phyloP scores from a whole-genome alignment of 2,329 filamentous ascomycete genomes.

The Rutstroemia sydowiana region DNA sequence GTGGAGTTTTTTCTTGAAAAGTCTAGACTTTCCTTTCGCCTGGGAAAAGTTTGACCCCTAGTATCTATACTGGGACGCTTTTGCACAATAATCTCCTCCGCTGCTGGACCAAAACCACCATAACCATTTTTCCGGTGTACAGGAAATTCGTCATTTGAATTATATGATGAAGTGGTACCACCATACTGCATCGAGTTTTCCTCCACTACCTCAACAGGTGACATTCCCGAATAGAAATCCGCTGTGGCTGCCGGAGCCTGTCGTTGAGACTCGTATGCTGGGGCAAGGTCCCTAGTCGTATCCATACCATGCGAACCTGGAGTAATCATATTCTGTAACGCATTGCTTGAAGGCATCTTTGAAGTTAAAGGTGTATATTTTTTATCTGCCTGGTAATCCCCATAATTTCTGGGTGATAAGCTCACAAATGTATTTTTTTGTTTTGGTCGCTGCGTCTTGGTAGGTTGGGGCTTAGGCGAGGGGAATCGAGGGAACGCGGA shows the following conservation, averaged over 20 bases:
- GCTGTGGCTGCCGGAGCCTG: slow-evolving; percentile 17
- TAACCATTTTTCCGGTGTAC: slow-evolving; percentile 44
- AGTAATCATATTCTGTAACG: slow-evolving; percentile 54
- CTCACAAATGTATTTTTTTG: slow-evolving; percentile 12
- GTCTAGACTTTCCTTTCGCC: slow-evolving; percentile 17
- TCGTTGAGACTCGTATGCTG: slow-evolving; percentile 26
- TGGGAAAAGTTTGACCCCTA: slow-evolving; percentile 29
- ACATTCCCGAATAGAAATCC: slow-evolving; percentile 10
- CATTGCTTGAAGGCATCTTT: slow-evolving; percentile 33
- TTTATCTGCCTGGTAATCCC: slow-evolving; percentile 32
- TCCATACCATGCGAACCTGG: slow-evolving; percentile 57
- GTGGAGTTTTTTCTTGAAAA: not conserved
- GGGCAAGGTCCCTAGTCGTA: slow-evolving; percentile 17
- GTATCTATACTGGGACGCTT: slow-evolving; percentile 30
- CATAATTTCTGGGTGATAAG: slow-evolving; percentile 17
- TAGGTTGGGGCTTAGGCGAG: slow-evolving; percentile 33
- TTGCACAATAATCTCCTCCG: slow-evolving; percentile 33
- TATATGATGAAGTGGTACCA: slow-evolving; percentile 21
- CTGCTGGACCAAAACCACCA: slow-evolving; percentile 48
- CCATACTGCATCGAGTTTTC: slow-evolving; percentile 20
- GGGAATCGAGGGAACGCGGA: slow-evolving; percentile 48
- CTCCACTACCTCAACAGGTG: slow-evolving; percentile 11
- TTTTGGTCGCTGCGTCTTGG: slow-evolving; percentile 17
- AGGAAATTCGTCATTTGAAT: slow-evolving; percentile 18
- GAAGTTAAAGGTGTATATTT: slow-evolving; percentile 44